These are phyloP conservation scores for Mycena alexandri DNA, from an alignment of 768 basidiomycete species.

Conservation along the genomic window DNA sequence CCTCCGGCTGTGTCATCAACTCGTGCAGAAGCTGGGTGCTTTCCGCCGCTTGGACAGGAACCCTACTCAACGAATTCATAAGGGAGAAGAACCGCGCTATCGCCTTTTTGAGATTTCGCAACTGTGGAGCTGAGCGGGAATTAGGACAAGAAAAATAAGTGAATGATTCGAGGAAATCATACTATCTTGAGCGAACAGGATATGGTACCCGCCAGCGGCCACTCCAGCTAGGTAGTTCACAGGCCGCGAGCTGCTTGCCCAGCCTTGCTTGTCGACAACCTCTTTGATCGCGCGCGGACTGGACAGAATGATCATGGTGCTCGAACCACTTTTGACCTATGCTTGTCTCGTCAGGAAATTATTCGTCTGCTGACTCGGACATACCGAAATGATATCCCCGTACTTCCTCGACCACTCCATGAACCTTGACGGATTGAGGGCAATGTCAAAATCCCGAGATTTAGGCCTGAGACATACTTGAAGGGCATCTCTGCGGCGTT, in stretches of 20 bases:
- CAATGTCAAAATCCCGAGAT: not conserved
- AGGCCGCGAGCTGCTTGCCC: conserved; percentile 38
- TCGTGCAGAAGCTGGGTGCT: conserved; percentile 14
- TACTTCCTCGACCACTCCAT: conserved; percentile 44
- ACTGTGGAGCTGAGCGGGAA: not conserved
- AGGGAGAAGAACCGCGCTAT: conserved; percentile 10
- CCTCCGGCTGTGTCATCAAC: conserved; percentile 10
- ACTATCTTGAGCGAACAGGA: conserved; percentile 36
- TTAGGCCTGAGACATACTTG: not conserved
- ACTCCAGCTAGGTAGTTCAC: conserved; percentile 33
- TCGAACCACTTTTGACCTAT: conserved; percentile 38
- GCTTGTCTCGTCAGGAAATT: not conserved
- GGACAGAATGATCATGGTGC: conserved; percentile 40
- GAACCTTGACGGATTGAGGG: conserved; percentile 27
- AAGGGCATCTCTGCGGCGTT: not conserved
- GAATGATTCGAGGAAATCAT: not conserved
- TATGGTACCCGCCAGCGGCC: conserved; percentile 31
- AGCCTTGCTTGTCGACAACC: conserved; percentile 41
- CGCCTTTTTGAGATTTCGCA: conserved; percentile 3
- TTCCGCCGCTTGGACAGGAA: conserved; percentile 12
- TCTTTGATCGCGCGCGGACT: conserved; percentile 36
- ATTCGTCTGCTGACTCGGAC: not conserved
- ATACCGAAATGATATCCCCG: conserved; percentile 41
- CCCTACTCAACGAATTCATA: not conserved
- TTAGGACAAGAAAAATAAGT: not conserved